Conservation (phyloP, 2,329 filamentous ascomycete genomes). For the Penicillium sp. region DNA sequence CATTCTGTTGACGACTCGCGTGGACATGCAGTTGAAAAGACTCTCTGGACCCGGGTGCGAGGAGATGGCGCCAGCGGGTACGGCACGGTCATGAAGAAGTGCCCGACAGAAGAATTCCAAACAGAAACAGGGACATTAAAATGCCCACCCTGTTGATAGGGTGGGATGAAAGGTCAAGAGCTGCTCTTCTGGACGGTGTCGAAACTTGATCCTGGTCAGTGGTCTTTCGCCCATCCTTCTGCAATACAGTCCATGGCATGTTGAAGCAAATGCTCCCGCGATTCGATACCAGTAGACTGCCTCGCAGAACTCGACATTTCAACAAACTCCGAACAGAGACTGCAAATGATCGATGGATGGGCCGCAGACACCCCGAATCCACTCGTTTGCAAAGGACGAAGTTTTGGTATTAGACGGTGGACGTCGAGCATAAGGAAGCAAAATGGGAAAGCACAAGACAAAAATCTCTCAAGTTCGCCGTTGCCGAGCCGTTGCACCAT, state of each 20-base stretch:
- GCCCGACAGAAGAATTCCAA: conserved; percentile 1
- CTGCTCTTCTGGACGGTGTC: neutral
- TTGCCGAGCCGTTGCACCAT: conserved; percentile 40
- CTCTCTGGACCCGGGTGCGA: conserved; percentile 6
- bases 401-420: conserved; percentile 21
- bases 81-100: conserved; percentile 4
- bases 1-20: conserved; percentile 4
- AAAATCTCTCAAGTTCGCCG: conserved; percentile 33
- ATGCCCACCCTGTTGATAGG: neutral
- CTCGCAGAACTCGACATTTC: neutral
- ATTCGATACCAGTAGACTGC: neutral
- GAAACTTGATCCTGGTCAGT: neutral
- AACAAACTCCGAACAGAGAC: neutral
- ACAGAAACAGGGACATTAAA: conserved; percentile 6
- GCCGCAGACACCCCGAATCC: neutral
- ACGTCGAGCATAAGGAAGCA: conserved; percentile 17
- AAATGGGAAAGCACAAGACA: conserved; percentile 20
- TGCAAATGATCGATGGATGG: neutral
- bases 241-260: neutral
- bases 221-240: neutral
- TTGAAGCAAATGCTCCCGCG: neutral
- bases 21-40: conserved; percentile 6
- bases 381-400: conserved; percentile 10
- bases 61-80: conserved; percentile 1
- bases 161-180: neutral